phyloP scores from a whole-genome alignment of 139 green algal species.

The Asterochloris erici region DNA sequence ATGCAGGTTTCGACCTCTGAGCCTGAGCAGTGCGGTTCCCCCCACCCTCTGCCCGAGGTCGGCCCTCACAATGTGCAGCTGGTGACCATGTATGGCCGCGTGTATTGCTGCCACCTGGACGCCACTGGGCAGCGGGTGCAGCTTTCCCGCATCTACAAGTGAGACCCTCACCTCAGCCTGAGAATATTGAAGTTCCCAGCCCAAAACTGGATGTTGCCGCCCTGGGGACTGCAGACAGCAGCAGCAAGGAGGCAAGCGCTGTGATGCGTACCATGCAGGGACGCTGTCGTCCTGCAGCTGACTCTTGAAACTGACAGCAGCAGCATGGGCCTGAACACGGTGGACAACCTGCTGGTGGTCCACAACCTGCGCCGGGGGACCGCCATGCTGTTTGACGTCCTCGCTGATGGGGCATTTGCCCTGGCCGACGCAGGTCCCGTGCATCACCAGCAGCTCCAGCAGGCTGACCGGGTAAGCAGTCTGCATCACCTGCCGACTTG shows the following conservation, averaged over 20 bases:
- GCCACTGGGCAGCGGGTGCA: not conserved
- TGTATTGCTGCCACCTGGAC: conserved; percentile 55
- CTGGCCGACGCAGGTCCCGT: not conserved
- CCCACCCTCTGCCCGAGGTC: too few relatives aligned
- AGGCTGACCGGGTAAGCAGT: not conserved
- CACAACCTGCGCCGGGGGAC: conserved; percentile 7
- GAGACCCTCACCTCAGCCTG: too few relatives aligned
- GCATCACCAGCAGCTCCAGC: not conserved
- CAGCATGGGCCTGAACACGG: not conserved
- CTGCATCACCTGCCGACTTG: not conserved
- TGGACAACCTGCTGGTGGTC: conserved; percentile 16
- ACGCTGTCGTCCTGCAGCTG: conserved; percentile 9
- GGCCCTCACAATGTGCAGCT: not conserved
- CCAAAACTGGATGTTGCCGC: not conserved
- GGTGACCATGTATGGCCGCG: conserved; percentile 43
- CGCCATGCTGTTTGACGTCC: conserved; percentile 6
- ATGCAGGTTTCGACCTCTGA: too few relatives aligned
- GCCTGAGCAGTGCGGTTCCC: too few relatives aligned
- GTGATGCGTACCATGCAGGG: not conserved
- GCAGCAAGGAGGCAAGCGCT: not conserved
- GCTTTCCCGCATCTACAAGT: conserved; percentile 13
- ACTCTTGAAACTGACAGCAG: conserved; percentile 1
- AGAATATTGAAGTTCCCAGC: not conserved
- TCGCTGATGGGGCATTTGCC: not conserved
- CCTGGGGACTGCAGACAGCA: not conserved